Conservation (phyloP, 192 early-diverging fungal species). For the Umbelopsis vinacea region DNA sequence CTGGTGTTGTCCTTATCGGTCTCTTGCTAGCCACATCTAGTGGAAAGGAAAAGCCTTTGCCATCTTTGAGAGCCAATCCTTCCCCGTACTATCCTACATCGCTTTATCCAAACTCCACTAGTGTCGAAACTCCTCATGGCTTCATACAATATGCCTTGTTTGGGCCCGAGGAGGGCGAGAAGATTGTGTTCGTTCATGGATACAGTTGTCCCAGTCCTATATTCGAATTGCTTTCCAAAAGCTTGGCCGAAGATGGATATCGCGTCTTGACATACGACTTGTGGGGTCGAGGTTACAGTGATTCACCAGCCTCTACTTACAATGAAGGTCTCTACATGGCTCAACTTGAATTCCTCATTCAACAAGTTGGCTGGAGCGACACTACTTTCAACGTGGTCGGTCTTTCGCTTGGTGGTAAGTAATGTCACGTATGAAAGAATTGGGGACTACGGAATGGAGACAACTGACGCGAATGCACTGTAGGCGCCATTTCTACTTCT, state of each 20-base stretch:
- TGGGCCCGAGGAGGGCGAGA: constrained; percentile 43
- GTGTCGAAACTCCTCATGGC: constrained; percentile 42
- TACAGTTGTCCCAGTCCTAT: constrained; percentile 28
- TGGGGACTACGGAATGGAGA: background rate
- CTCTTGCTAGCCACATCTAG: background rate
- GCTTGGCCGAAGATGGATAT: constrained; percentile 42
- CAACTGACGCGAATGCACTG: background rate
- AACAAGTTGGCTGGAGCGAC: constrained; percentile 50
- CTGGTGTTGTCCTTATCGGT: background rate
- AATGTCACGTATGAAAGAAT: background rate
- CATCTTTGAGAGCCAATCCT: constrained; percentile 38
- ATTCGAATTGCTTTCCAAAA: constrained; percentile 16
- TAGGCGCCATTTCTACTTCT: constrained; percentile 48
- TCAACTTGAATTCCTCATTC: constrained; percentile 47
- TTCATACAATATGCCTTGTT: constrained; percentile 48
- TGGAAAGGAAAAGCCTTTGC: constrained; percentile 22
- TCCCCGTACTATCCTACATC: constrained; percentile 37
- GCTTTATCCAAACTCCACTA: constrained; percentile 34
- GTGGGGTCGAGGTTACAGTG: constrained; percentile 55
- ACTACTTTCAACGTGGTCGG: constrained; percentile 41
- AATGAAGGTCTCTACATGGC: constrained; percentile 42
- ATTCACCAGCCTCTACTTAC: constrained; percentile 42
- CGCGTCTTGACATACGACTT: constrained; percentile 51
- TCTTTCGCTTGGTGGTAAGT: constrained; percentile 47
- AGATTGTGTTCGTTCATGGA: constrained; percentile 54